Evolutionary conservation across 2,329 filamentous ascomycete species (phyloP), one percentile per base, ranked within the genome.

Genomic region (Trichoderma polysporum): DNA sequence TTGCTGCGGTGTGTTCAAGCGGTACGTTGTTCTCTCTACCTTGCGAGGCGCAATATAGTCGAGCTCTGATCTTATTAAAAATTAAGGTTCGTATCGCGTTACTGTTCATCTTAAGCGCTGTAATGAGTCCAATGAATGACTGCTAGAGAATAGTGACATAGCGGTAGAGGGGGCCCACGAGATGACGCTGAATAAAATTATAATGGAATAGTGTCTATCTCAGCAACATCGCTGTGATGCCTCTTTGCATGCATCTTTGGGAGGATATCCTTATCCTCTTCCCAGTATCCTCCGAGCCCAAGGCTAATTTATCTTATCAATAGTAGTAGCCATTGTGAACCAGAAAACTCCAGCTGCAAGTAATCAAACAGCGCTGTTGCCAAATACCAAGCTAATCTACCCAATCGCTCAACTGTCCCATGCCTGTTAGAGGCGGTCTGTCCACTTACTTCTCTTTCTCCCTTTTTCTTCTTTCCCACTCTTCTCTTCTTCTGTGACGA

Each of bases 201-300:
- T 52, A 37, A 61, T 58, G 57, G 29, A 61, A 50, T 35, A 9
- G 8, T 45, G 37, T 64, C 60, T 64, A 64, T 64, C n/a, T 45
- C 27, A 47, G 33, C 50, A 56, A 37, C 10, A 54, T 56, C 60
- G n/a, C 50, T 4, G 8, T 19, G 19, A 25, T 35, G 33, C 27
- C 19, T 37, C 33, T 37, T 56, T 56, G 50, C 4, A 15, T 56
- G 19, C 47, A 41, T 35, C 27, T 41, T 8, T 13, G 7, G 29
- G 27, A 37, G 27, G 10, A 31, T n/a, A 64, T 45, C 37, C 19
- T 45, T 64, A 22, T n/a, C 60, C 27, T 45, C 17, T 19, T 47
- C 13, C 33, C 12, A 19, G 19, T n/a, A 37, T 41, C 37, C 15
- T 56, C 50, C 27, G 37, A 17, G 19, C 27, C 37, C 50, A 56